These are phyloP conservation scores for Nematocida ausubeli DNA, from an alignment of 371 early-diverging fungal genomes.

Conservation along the genomic window DNA sequence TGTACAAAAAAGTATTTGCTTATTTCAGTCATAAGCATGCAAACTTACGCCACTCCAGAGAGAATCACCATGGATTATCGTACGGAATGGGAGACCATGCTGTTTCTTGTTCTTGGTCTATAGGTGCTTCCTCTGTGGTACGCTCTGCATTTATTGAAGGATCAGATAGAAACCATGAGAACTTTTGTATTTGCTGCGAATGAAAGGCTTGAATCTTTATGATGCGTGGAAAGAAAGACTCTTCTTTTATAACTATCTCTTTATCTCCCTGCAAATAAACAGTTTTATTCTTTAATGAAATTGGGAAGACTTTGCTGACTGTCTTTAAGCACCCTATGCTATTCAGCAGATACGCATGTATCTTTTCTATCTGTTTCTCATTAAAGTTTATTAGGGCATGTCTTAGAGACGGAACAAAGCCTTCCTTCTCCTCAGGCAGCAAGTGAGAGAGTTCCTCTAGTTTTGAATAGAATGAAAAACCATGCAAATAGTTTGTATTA, in stretches of 20 bases:
- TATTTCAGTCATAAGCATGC: too few relatives aligned
- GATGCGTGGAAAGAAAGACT: neutral
- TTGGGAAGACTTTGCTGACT: slow-evolving; percentile 31
- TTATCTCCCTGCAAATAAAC: slow-evolving; percentile 1
- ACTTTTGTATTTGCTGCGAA: slow-evolving; percentile 29
- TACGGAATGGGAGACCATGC: slow-evolving; percentile 20
- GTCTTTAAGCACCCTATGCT: neutral
- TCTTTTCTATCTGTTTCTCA: slow-evolving; percentile 28
- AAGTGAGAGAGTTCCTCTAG: slow-evolving; percentile 5
- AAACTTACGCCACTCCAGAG: neutral
- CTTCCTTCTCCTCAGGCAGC: slow-evolving; percentile 5
- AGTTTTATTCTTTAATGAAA: neutral
- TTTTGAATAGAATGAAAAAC: slow-evolving; percentile 3
- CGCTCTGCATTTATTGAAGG: neutral
- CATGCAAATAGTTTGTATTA: slow-evolving; percentile 40
- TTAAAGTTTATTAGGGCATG: neutral
- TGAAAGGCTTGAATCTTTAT: neutral
- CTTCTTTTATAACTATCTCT: slow-evolving; percentile 13
- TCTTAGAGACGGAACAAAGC: neutral
- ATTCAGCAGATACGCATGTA: slow-evolving; percentile 11
- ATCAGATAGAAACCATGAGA: neutral
- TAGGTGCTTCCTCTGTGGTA: neutral
- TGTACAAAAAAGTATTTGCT: too few relatives aligned
- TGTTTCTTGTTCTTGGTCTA: too few relatives aligned
- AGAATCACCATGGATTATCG: slow-evolving; percentile 28